These are phyloP conservation scores for Micractinium conductrix DNA, from an alignment of 139 green algal genomes.

Conservation along the genomic window DNA sequence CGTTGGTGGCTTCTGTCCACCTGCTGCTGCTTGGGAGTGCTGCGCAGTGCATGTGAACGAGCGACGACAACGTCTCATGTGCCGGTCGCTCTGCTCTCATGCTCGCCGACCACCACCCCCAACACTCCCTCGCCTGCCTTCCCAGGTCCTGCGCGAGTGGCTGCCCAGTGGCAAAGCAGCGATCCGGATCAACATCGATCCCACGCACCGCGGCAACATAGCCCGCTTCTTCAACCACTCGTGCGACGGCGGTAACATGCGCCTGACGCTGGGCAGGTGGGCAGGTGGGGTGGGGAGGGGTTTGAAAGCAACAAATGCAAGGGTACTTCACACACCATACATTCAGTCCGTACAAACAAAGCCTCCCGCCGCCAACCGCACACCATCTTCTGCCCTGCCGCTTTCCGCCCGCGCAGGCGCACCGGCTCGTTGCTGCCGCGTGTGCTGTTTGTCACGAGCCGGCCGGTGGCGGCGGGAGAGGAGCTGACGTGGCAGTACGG, in stretches of 20 bases:
- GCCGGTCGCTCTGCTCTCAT: no score
- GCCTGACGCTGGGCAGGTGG: constrained; percentile 42
- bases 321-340: background rate
- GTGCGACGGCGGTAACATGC: constrained; percentile 73
- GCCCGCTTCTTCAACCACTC: constrained; percentile 74
- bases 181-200: constrained; percentile 73
- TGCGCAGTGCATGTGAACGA: no score
- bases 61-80: no score
- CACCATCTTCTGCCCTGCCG: background rate
- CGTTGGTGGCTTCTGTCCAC: no score
- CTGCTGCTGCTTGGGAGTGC: no score
- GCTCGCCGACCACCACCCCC: no score
- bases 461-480: constrained; percentile 46
- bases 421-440: constrained; percentile 56
- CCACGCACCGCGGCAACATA: constrained; percentile 64
- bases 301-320: no score
- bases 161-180: constrained; percentile 51
- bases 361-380: no score
- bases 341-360: no score
- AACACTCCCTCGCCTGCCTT: background rate
- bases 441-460: constrained; percentile 54
- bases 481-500: constrained; percentile 78
- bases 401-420: background rate
- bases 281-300: no score
- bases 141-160: constrained; percentile 60